A percentile compares a stretch with the other conserved stretches of the same genome.
Evolutionary conservation across 768 basidiomycete genomes (phyloP).

Genomic region (Tylopilus subfusipes): DNA sequence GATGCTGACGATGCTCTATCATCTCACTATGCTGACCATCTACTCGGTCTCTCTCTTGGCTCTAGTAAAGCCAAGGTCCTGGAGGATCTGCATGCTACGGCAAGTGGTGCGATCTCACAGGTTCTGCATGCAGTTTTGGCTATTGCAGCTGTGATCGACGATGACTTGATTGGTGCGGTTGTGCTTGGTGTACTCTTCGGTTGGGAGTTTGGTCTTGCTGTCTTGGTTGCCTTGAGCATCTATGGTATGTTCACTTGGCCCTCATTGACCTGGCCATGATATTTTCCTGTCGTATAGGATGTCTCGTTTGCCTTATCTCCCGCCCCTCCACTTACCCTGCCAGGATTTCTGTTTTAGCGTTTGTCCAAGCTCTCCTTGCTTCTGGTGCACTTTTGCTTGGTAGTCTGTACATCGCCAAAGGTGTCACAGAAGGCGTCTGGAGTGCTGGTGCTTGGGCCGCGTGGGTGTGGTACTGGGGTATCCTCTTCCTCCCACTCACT

Average conservation of each 20-base stretch:
- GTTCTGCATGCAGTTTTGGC: slow-evolving; percentile 41
- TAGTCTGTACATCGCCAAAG: slow-evolving; percentile 26
- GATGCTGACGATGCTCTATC: slow-evolving; percentile 68
- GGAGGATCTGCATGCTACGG: slow-evolving; percentile 43
- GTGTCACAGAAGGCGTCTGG: slow-evolving; percentile 29
- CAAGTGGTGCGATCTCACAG: slow-evolving; percentile 13
- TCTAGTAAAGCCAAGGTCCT: slow-evolving; percentile 81
- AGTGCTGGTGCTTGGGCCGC: slow-evolving; percentile 27
- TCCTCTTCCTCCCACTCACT: slow-evolving; percentile 35
- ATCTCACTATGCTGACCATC: slow-evolving; percentile 73
- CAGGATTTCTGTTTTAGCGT: neutral
- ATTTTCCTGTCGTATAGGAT: slow-evolving; percentile 14
- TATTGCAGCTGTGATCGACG: slow-evolving; percentile 78
- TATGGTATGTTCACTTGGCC: slow-evolving; percentile 49
- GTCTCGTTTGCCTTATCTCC: slow-evolving; percentile 8
- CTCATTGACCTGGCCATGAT: neutral
- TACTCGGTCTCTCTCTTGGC: slow-evolving; percentile 80
- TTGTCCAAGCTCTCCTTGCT: slow-evolving; percentile 79
- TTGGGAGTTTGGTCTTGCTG: slow-evolving; percentile 62
- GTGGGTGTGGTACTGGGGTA: slow-evolving; percentile 31
- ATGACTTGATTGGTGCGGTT: slow-evolving; percentile 67
- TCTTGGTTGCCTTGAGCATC: slow-evolving; percentile 68
- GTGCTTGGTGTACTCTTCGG: slow-evolving; percentile 63
- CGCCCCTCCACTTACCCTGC: slow-evolving; percentile 7
- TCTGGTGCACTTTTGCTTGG: slow-evolving; percentile 80